phyloP scores from a whole-genome alignment of 2,329 filamentous ascomycete genomes.

The Aspergillus fumigatiaffinis region DNA sequence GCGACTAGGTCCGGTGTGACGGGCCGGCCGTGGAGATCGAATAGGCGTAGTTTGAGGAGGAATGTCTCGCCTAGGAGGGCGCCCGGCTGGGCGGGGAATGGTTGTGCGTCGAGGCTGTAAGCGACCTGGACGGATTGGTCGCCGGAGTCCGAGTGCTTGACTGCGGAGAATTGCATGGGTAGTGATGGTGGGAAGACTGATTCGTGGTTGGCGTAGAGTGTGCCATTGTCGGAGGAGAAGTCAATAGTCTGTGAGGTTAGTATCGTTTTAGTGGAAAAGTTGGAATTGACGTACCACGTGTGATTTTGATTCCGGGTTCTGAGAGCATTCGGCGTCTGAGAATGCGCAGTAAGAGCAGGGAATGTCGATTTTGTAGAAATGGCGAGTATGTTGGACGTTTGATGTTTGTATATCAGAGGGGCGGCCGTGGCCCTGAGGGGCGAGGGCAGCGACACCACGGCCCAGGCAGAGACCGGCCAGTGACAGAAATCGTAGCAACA shows the following conservation, averaged over 20 bases:
- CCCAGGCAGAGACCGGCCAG: constrained; percentile 9
- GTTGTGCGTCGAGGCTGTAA: constrained; percentile 23
- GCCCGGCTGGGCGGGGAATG: constrained; percentile 16
- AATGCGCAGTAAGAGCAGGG: constrained; percentile 15
- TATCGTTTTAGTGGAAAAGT: neutral
- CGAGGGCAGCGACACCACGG: constrained; percentile 4
- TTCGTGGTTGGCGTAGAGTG: constrained; percentile 26
- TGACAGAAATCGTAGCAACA: constrained; percentile 15
- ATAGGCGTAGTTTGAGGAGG: constrained; percentile 20
- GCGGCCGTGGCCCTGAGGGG: neutral
- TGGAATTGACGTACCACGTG: constrained; percentile 9
- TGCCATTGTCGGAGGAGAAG: constrained; percentile 25
- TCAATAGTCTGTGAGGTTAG: constrained; percentile 22
- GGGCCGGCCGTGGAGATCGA: constrained; percentile 21
- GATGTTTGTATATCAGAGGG: neutral
- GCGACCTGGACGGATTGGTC: constrained; percentile 15
- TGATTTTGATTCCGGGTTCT: constrained; percentile 3
- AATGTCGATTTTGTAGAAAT: constrained; percentile 12
- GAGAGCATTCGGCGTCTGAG: constrained; percentile 10
- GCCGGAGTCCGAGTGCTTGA: constrained; percentile 14
- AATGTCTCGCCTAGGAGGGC: constrained; percentile 15
- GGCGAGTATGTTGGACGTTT: neutral
- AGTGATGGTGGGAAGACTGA: constrained; percentile 25
- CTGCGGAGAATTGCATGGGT: constrained; percentile 25
- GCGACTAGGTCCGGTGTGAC: constrained; percentile 26